phyloP scores from a whole-genome alignment of 495 filamentous ascomycete genomes.

The Achaetomiella virescens region DNA sequence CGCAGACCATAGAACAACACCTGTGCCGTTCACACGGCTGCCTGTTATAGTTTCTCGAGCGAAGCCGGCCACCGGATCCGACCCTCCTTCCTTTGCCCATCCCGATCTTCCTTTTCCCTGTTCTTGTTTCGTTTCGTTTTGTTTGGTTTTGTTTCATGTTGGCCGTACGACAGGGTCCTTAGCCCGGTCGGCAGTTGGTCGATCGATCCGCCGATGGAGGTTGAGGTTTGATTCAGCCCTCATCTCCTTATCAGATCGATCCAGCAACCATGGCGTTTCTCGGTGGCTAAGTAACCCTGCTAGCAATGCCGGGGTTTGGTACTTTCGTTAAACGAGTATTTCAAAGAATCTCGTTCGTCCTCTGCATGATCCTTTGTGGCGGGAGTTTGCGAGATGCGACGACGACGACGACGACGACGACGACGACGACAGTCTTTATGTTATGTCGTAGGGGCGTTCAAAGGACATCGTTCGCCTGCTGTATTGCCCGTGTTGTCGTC shows the following conservation, averaged over 20 bases:
- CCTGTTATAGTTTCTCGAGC: slow-evolving; percentile 8
- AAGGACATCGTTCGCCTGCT: slow-evolving; percentile 30
- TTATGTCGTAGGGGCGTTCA: slow-evolving; percentile 11
- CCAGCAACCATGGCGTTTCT: too few relatives aligned
- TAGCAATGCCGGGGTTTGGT: neutral
- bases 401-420: neutral
- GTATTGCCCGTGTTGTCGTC: slow-evolving; percentile 33
- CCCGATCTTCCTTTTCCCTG: too few relatives aligned
- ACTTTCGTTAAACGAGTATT: neutral
- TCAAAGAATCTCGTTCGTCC: neutral
- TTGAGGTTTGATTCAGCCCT: too few relatives aligned
- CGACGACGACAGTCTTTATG: too few relatives aligned
- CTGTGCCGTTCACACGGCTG: slow-evolving; percentile 12
- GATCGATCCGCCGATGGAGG: too few relatives aligned
- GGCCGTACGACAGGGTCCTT: too few relatives aligned
- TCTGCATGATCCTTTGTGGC: neutral
- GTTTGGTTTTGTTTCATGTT: too few relatives aligned
- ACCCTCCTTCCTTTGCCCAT: neutral
- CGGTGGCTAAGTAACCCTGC: too few relatives aligned
- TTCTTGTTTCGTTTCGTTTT: neutral
- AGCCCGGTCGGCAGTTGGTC: too few relatives aligned
- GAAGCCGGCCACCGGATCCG: neutral
- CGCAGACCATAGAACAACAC: too few relatives aligned
- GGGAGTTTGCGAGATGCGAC: too few relatives aligned
- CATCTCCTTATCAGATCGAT: too few relatives aligned